Percentiles rank a stretch among this genome's conserved stretches.
Evolutionary conservation across 23 red algal species (phyloP).

Genomic region (Chondrus crispus): DNA sequence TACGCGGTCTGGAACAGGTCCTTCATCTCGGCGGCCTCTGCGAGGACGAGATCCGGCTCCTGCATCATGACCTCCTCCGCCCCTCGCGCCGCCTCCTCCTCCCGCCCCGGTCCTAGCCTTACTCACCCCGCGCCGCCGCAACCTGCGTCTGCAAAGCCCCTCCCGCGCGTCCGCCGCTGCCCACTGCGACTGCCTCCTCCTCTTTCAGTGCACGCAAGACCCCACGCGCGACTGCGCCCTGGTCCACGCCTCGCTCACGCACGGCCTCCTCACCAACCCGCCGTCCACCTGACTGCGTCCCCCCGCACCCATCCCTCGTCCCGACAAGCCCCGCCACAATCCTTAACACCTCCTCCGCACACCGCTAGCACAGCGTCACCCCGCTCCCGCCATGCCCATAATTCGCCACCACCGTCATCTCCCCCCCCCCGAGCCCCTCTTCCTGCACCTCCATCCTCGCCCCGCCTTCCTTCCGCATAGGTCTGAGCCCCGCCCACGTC

Average conservation of each 20-base stretch:
- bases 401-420: conserved; percentile 54
- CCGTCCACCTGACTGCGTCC: too few relatives aligned
- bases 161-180: too few relatives aligned
- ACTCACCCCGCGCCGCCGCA: too few relatives aligned
- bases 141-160: too few relatives aligned
- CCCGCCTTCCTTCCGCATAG: conserved; percentile 45
- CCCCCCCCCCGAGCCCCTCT: background rate
- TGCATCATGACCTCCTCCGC: conserved; percentile 76
- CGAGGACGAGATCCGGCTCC: conserved; percentile 78
- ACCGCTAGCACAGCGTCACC: conserved; percentile 87
- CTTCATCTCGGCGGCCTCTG: conserved; percentile 19
- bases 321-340: conserved; percentile 44
- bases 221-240: too few relatives aligned
- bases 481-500: conserved; percentile 76
- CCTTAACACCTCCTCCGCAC: conserved; percentile 57
- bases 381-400: conserved; percentile 90
- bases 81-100: too few relatives aligned
- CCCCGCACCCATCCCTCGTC: too few relatives aligned
- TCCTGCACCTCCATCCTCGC: conserved; percentile 3
- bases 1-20: conserved; percentile 43
- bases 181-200: too few relatives aligned
- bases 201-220: too few relatives aligned
- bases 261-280: too few relatives aligned
- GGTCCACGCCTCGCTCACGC: too few relatives aligned
- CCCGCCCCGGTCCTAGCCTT: too few relatives aligned